These are phyloP conservation scores for Penicillium macrosclerotiorum DNA, from an alignment of 495 filamentous ascomycete genomes.

Conservation along the genomic window DNA sequence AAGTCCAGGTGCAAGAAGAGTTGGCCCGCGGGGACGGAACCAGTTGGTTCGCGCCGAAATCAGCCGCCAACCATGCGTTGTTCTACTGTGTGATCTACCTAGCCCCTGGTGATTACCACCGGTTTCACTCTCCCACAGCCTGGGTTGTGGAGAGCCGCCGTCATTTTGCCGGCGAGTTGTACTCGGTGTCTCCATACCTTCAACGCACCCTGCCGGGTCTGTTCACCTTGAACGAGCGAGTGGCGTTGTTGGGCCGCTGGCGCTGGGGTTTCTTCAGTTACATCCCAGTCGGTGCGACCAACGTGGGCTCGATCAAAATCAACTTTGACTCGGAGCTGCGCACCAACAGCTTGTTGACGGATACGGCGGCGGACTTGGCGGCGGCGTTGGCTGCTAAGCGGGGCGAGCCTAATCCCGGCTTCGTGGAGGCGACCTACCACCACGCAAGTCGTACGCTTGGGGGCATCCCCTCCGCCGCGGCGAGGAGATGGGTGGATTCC, in stretches of 20 bases:
- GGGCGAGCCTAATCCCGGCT: conserved; percentile 81
- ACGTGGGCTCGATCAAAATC: conserved; percentile 94
- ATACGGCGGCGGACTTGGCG: conserved; percentile 81
- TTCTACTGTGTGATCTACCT: conserved; percentile 97
- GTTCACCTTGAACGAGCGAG: conserved; percentile 95
- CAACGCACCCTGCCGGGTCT: conserved; percentile 87
- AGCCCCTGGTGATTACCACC: conserved; percentile 98
- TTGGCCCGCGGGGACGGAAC: conserved; percentile 66
- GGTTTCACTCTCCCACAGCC: conserved; percentile 89
- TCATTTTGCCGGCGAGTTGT: conserved; percentile 96
- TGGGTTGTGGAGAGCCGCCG: conserved; percentile 92
- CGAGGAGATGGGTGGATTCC: conserved; percentile 98
- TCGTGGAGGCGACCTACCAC: conserved; percentile 85
- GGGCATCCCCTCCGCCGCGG: conserved; percentile 82
- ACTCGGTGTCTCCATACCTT: conserved; percentile 90
- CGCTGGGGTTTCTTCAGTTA: conserved; percentile 96
- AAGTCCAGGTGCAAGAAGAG: conserved; percentile 79
- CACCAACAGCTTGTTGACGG: conserved; percentile 86
- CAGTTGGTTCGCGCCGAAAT: conserved; percentile 76
- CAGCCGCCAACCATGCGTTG: conserved; percentile 59
- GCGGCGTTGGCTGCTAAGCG: conserved; percentile 71
- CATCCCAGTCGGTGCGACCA: conserved; percentile 96
- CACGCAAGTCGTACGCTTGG: conserved; percentile 72
- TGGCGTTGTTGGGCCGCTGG: conserved; percentile 92
- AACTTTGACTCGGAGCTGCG: conserved; percentile 95